Conservation (phyloP, 1,139 yeast species). For the Sugiyamaella japonica region DNA sequence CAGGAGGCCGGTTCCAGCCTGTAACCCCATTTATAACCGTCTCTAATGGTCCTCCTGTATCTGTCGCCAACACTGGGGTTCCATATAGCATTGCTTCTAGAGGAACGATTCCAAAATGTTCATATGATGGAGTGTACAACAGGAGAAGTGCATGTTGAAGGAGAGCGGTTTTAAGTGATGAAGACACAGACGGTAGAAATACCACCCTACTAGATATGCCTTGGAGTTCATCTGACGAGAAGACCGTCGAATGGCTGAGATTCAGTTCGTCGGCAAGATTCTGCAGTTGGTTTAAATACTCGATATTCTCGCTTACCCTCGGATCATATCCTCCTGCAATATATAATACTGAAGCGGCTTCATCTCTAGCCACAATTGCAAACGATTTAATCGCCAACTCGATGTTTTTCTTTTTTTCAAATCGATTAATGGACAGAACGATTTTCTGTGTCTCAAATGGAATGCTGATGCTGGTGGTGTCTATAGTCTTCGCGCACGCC, state of each 20-base stretch:
- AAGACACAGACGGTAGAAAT: constrained; percentile 77
- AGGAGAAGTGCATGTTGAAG: constrained; percentile 59
- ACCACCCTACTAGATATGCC: constrained; percentile 48
- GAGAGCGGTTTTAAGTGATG: constrained; percentile 63
- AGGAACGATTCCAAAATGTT: constrained; percentile 98
- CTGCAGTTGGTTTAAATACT: constrained; percentile 63
- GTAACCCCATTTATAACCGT: constrained; percentile 67
- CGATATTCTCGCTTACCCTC: constrained; percentile 72
- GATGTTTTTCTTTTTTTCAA: constrained; percentile 82
- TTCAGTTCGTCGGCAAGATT: constrained; percentile 44
- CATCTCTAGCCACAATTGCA: constrained; percentile 21
- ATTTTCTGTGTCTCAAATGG: constrained; percentile 37
- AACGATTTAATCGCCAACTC: constrained; percentile 72
- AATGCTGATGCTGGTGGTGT: constrained; percentile 1
- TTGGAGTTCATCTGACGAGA: constrained; percentile 8
- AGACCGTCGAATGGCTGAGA: constrained; percentile 20
- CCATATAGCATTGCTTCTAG: constrained; percentile 86
- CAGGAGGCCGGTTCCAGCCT: constrained; percentile 70
- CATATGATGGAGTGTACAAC: constrained; percentile 85
- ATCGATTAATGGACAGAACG: constrained; percentile 80
- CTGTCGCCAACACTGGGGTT: constrained; percentile 81
- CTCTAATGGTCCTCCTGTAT: constrained; percentile 92
- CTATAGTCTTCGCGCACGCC: neutral
- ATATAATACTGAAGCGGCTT: constrained; percentile 46
- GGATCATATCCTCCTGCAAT: constrained; percentile 93